Conservation (phyloP, 805 yeast species). For the Tetrapisispora fleetii region DNA sequence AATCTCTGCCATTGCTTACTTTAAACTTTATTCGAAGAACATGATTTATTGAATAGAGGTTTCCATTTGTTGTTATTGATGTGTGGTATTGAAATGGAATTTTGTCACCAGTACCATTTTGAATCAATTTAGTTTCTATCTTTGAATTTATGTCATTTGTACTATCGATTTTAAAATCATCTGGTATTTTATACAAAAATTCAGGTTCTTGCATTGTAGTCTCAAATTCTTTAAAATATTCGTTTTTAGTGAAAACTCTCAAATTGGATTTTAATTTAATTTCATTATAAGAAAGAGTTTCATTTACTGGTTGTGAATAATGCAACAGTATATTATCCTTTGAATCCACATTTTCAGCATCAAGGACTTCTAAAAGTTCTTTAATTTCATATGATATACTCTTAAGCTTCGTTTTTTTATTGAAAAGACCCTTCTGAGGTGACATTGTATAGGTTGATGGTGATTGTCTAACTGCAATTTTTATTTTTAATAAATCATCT, state of each 20-base stretch:
- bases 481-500: slow-evolving; percentile 37
- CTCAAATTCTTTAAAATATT: slow-evolving; percentile 24
- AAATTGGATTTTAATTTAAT: slow-evolving; percentile 19
- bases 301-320: slow-evolving; percentile 20
- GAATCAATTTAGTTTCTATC: slow-evolving; percentile 20
- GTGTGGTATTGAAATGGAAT: slow-evolving; percentile 35
- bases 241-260: slow-evolving; percentile 21
- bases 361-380: slow-evolving; percentile 46
- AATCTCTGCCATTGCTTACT: slow-evolving; percentile 39
- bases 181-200: slow-evolving; percentile 15
- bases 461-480: slow-evolving; percentile 35
- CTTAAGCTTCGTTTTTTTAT: slow-evolving; percentile 33
- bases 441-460: slow-evolving; percentile 8
- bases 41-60: slow-evolving; percentile 42
- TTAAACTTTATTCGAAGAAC: slow-evolving; percentile 42
- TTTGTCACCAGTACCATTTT: slow-evolving; percentile 19
- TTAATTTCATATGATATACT: slow-evolving; percentile 39
- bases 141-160: background rate
- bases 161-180: background rate
- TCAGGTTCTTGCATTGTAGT: slow-evolving; percentile 26
- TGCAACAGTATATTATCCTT: slow-evolving; percentile 35
- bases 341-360: slow-evolving; percentile 27
- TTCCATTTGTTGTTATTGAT: slow-evolving; percentile 37
- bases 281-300: slow-evolving; percentile 22
- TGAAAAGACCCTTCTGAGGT: slow-evolving; percentile 14